Base-by-base conservation (phyloP, 2,329 filamentous ascomycete genomes). In the Fusarium denticulatum region DNA sequence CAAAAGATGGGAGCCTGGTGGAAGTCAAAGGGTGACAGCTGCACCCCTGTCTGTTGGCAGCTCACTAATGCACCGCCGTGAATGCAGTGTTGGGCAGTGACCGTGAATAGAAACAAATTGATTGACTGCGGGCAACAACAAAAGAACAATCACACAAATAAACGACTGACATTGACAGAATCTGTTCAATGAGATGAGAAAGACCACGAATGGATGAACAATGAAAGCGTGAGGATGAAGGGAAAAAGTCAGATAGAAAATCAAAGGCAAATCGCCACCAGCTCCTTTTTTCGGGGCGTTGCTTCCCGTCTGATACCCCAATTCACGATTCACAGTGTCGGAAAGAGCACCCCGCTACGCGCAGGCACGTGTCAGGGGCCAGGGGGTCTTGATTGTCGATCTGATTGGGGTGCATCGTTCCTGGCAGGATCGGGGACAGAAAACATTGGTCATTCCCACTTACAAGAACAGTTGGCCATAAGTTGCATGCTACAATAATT, bases 321-420 rank as follows among this genome's bases (percentile, higher is more conserved):
- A 74, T 76, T 76, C 80, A 82, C 81, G 79, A 71, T 79, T 78
- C 75, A 71, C 66, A 71, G 65, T 75, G 70, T 60, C 72, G 32
- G 66, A 39, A 42, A 64, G 57, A 64, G 47, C 75, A 78, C 76
- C 76, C 74, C 79, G 61, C 77, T 76, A 80, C 81, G 78, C 80
- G 81, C 78, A 79, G 68, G 77, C 80, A 80, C 79, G 78, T 81
- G 79, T 13, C 36, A 42, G 28, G 57, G 49, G 55, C 39, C 64
- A 32, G 26, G 50, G 45, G 58, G 40, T 15, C 26, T 61, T 55
- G 59, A 68, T 67, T 73, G 66, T 64, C 59, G 67, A 69, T 69
- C 67, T 70, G 59, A 69, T 69, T 69, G 66, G 67, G 67, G 65
- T 69, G 39, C 65, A 69, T 69, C 43, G 65, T 69, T 47, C 65